Base-by-base conservation (phyloP, 208 protist genomes). In the Leishmania aethiopica region DNA sequence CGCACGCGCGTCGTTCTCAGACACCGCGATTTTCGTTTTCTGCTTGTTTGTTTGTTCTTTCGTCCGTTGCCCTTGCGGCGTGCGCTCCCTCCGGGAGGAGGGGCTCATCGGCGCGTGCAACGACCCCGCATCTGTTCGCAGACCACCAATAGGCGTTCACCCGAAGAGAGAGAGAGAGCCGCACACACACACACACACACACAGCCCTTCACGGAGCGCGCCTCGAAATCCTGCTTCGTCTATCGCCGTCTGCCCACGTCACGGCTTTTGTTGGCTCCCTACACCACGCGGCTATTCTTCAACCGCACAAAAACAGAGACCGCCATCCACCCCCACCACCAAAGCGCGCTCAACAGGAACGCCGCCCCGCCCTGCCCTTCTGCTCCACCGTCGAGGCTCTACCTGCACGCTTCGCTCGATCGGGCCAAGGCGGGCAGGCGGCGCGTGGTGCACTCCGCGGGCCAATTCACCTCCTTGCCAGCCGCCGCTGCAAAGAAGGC, bases 401-500 rank as follows among this genome's bases (percentile, higher is more conserved):
- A 74, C n/a, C 6, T 53, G 70, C 45, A 51, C n/a, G 28, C 51
- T 67, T 80, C 74, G 40, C 74, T 60, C 3, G 64, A 15, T 10
- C 47, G 66, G 51, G 60, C 15, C 5, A 74, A 62, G 32, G 42
- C 62, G 28, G 86, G 78, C 35, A 95, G 59, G 17, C 94, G 91
- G 60, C 90, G 92, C 53, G 32, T 51, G 13, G 84, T 22, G 84
- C 90, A 95, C 49, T 57, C 75, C 2, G 82, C 64, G 4, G 92
- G 94, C 92, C 90, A 97, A 64, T 81, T 88, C 79, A 90, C 88
- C 74, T 92, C 86, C 76, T 88, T 92, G 69, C 82, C 86, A 22
- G 93, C 88, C 1, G 97, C 97, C 0, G 98, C 98, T 2, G 91
- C 89, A 32, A 99, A 85, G 82, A 99, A 98, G 78, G 98, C 99